Evolutionary conservation across 2,329 filamentous ascomycete species (phyloP).

Genomic region (Leptodontidium sp.): DNA sequence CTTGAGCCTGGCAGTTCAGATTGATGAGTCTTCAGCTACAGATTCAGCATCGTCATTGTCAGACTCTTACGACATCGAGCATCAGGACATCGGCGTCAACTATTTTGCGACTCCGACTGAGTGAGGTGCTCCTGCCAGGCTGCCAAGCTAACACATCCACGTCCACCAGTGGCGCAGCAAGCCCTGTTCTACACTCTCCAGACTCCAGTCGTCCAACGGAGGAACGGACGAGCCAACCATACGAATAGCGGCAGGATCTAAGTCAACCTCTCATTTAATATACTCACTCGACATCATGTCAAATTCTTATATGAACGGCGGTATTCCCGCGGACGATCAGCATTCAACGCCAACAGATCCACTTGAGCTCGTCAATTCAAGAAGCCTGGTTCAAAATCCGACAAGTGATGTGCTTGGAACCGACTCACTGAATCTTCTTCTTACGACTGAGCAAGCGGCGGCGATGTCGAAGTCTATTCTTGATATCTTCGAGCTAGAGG

Average conservation of each 20-base stretch:
- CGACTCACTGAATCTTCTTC: slow-evolving; percentile 1
- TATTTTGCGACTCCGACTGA: slow-evolving; percentile 11
- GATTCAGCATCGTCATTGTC: not conserved
- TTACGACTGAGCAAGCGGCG: slow-evolving; percentile 22
- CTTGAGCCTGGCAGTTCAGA: not conserved
- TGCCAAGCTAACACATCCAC: slow-evolving; percentile 12
- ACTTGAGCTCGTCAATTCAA: slow-evolving; percentile 12
- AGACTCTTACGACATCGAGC: not conserved
- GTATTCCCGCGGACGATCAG: slow-evolving; percentile 17
- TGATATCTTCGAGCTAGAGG: slow-evolving; percentile 23
- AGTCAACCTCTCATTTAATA: slow-evolving; percentile 6
- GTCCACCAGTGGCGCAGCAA: slow-evolving; percentile 20
- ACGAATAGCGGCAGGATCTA: not conserved
- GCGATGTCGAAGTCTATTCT: slow-evolving; percentile 22
- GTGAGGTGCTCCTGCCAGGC: not conserved
- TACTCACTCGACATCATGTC: slow-evolving; percentile 17
- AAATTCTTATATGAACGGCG: slow-evolving; percentile 18
- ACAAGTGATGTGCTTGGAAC: slow-evolving; percentile 17
- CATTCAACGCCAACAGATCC: slow-evolving; percentile 14
- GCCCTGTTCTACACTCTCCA: not conserved
- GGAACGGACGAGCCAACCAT: not conserved
- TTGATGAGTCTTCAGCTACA: not conserved
- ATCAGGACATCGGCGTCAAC: slow-evolving; percentile 9
- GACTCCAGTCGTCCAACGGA: not conserved
- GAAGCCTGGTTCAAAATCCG: slow-evolving; percentile 13